phyloP scores from a whole-genome alignment of 2,329 filamentous ascomycete genomes.

The Tolypocladium tundrense region DNA sequence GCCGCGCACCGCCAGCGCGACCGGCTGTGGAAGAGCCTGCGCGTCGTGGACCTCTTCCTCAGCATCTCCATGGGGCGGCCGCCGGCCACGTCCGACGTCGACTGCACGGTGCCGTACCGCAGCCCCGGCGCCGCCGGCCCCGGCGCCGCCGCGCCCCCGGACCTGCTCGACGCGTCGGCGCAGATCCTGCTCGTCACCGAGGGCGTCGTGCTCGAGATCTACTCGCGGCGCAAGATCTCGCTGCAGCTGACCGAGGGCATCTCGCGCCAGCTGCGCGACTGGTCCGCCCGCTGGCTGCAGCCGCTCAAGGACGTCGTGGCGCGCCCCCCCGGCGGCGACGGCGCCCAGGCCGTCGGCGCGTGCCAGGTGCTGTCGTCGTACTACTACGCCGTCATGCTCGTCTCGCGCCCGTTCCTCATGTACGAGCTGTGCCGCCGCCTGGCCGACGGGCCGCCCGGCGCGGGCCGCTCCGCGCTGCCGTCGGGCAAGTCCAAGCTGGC shows the following conservation, averaged over 20 bases:
- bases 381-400: slow-evolving; percentile 48
- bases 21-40: slow-evolving; percentile 42
- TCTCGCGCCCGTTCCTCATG: slow-evolving; percentile 45
- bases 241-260: slow-evolving; percentile 43
- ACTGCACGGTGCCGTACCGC: slow-evolving; percentile 42
- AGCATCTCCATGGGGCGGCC: slow-evolving; percentile 45
- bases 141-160: slow-evolving; percentile 26
- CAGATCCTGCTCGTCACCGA: slow-evolving; percentile 43
- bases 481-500: slow-evolving; percentile 40
- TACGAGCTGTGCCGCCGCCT: slow-evolving; percentile 39
- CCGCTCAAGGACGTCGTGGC: slow-evolving; percentile 29
- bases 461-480: slow-evolving; percentile 9
- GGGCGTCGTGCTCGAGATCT: slow-evolving; percentile 39
- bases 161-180: slow-evolving; percentile 39
- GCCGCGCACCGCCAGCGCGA: slow-evolving; percentile 34
- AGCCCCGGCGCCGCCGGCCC: slow-evolving; percentile 19
- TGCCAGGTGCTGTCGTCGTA: slow-evolving; percentile 43
- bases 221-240: slow-evolving; percentile 42
- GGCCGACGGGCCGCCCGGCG: slow-evolving; percentile 19
- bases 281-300: slow-evolving; percentile 38
- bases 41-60: slow-evolving; percentile 40
- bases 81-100: slow-evolving; percentile 41
- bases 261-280: slow-evolving; percentile 39
- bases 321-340: neutral
- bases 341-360: slow-evolving; percentile 29